Conservation (phyloP, 371 early-diverging fungal genomes). For the Lichtheimia ramosa region DNA sequence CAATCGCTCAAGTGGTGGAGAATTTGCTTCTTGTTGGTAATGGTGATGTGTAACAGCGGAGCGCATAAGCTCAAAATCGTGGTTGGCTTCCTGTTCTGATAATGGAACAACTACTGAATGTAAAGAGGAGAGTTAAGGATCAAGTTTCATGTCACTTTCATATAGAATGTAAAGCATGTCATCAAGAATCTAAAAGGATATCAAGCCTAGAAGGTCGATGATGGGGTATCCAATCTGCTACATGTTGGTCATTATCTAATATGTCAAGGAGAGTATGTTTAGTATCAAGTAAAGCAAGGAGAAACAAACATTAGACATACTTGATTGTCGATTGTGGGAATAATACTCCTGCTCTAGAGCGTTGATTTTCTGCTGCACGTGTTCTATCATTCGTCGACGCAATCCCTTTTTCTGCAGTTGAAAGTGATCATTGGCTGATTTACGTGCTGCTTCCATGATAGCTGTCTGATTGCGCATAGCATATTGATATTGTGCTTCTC, state of each 20-base stretch:
- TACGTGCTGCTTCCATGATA: conserved; percentile 13
- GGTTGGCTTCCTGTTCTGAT: conserved; percentile 16
- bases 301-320: no score
- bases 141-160: neutral
- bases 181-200: conserved; percentile 19
- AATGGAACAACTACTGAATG: conserved; percentile 18
- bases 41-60: conserved; percentile 14
- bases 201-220: conserved; percentile 28
- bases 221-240: conserved; percentile 29
- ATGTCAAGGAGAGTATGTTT: no score
- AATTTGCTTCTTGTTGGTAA: neutral
- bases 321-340: conserved; percentile 8
- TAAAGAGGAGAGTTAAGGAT: conserved; percentile 6
- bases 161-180: neutral
- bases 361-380: conserved; percentile 27
- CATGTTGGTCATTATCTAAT: conserved; percentile 23
- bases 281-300: no score
- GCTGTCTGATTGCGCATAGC: conserved; percentile 14
- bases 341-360: conserved; percentile 27
- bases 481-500: conserved; percentile 12
- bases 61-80: conserved; percentile 14
- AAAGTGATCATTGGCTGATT: conserved; percentile 25
- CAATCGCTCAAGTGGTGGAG: neutral
- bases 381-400: conserved; percentile 23
- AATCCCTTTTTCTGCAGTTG: conserved; percentile 20